Percentiles rank a stretch among this genome's conserved stretches.
Conservation (phyloP, 768 basidiomycete genomes). For the Harrya chromipes region DNA sequence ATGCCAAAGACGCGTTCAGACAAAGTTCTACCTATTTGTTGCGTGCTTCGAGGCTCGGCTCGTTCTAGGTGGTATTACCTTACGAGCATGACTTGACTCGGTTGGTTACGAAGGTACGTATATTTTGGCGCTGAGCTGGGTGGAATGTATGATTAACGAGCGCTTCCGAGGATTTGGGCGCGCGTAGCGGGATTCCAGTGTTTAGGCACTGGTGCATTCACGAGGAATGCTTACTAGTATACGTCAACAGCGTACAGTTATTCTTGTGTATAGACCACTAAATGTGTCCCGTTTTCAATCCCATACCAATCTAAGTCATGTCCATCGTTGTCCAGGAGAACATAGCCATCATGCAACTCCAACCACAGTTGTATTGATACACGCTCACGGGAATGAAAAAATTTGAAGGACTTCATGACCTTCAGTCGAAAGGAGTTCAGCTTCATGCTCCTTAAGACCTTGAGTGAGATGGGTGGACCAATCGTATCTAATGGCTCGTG, state of each 20-base stretch:
- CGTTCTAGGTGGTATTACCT: neutral
- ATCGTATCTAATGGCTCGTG: constrained; percentile 13
- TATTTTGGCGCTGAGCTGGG: neutral
- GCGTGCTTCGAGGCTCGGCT: neutral
- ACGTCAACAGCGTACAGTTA: neutral
- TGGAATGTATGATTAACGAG: constrained; percentile 6
- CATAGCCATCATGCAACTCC: constrained; percentile 48
- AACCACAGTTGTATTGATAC: constrained; percentile 51
- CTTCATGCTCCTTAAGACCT: constrained; percentile 67
- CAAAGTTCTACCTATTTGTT: constrained; percentile 1
- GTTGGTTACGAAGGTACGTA: constrained; percentile 17
- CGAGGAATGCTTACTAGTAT: neutral
- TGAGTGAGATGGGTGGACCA: constrained; percentile 35
- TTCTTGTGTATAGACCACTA: constrained; percentile 28
- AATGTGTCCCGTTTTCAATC: constrained; percentile 50
- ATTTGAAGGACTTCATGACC: constrained; percentile 48
- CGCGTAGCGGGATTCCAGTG: constrained; percentile 13
- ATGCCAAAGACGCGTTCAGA: constrained; percentile 6
- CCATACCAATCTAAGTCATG: constrained; percentile 71
- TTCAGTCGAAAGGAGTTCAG: constrained; percentile 64
- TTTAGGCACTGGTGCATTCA: neutral
- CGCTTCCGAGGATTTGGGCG: constrained; percentile 3
- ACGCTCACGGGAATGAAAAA: constrained; percentile 22
- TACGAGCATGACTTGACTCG: neutral
- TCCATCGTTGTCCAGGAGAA: constrained; percentile 48